phyloP scores from a whole-genome alignment of 768 basidiomycete species.

The Phaffia australis region DNA sequence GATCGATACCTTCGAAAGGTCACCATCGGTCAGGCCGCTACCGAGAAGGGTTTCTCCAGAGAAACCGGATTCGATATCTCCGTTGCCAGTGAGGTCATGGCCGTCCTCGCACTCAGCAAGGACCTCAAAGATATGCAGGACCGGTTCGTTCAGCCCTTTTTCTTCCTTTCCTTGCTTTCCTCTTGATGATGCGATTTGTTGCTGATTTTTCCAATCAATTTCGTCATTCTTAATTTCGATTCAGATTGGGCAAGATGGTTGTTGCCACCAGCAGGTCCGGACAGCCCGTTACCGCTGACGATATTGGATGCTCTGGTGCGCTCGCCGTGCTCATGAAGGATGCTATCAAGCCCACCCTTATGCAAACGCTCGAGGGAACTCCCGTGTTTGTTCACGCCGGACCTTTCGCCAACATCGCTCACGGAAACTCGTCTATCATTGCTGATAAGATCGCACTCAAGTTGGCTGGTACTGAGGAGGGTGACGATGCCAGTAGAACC shows the following conservation, averaged over 20 bases:
- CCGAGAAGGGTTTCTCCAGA: conserved; percentile 80
- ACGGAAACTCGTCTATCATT: conserved; percentile 92
- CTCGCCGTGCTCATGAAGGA: conserved; percentile 97
- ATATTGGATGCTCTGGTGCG: conserved; percentile 87
- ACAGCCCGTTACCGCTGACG: conserved; percentile 87
- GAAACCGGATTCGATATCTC: conserved; percentile 92
- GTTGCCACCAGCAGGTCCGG: conserved; percentile 86
- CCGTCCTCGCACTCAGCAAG: conserved; percentile 83
- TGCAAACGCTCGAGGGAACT: conserved; percentile 97
- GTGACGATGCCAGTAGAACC: conserved; percentile 64
- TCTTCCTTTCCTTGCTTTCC: neutral
- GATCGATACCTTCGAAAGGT: conserved; percentile 93
- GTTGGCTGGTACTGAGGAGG: conserved; percentile 87
- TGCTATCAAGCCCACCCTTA: conserved; percentile 95
- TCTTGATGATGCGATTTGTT: conserved; percentile 8
- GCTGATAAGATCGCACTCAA: conserved; percentile 96
- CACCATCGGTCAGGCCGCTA: conserved; percentile 77
- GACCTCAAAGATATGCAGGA: conserved; percentile 82
- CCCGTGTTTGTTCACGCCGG: conserved; percentile 98
- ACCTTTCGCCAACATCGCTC: conserved; percentile 98
- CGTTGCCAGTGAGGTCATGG: conserved; percentile 97
- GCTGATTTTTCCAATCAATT: neutral
- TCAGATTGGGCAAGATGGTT: conserved; percentile 80
- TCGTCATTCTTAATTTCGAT: neutral
- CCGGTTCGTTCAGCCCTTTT: conserved; percentile 37